phyloP scores from a whole-genome alignment of 495 filamentous ascomycete genomes.

The Cercophora newfieldiana region DNA sequence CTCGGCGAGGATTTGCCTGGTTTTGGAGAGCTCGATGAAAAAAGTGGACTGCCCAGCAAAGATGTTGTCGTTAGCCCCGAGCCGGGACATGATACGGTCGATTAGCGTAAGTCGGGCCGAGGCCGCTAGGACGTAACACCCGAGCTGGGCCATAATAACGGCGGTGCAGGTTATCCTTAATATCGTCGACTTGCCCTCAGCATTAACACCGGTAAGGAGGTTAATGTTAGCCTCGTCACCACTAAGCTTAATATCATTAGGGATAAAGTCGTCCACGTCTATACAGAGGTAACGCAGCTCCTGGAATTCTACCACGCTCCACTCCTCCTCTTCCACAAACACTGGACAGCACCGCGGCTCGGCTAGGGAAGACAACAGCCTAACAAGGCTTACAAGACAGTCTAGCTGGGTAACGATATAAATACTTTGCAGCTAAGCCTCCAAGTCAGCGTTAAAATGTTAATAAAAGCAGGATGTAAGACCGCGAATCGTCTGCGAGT shows the following conservation, averaged over 20 bases:
- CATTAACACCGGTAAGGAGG: constrained; percentile 94
- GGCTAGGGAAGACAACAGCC: constrained; percentile 78
- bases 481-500: constrained; percentile 87
- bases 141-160: constrained; percentile 98
- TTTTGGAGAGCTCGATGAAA: constrained; percentile 96
- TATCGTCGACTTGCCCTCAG: constrained; percentile 97
- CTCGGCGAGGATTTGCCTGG: constrained; percentile 96
- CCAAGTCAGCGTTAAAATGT: constrained; percentile 84
- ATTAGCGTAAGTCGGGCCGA: constrained; percentile 84
- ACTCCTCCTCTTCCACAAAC: constrained; percentile 83
- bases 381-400: constrained; percentile 89
- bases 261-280: constrained; percentile 86
- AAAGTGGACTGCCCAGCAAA: constrained; percentile 98
- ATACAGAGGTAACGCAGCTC: constrained; percentile 96
- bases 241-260: constrained; percentile 89
- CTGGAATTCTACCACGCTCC: constrained; percentile 84
- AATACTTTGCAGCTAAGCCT: constrained; percentile 82
- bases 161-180: constrained; percentile 96
- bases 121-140: constrained; percentile 84
- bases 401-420: constrained; percentile 89
- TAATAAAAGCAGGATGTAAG: constrained; percentile 80
- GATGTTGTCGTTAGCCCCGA: constrained; percentile 98
- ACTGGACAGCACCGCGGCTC: constrained; percentile 82
- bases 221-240: constrained; percentile 80
- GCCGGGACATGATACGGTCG: constrained; percentile 98